Conservation (phyloP, 768 basidiomycete genomes). For the Tubosaeta sp. region DNA sequence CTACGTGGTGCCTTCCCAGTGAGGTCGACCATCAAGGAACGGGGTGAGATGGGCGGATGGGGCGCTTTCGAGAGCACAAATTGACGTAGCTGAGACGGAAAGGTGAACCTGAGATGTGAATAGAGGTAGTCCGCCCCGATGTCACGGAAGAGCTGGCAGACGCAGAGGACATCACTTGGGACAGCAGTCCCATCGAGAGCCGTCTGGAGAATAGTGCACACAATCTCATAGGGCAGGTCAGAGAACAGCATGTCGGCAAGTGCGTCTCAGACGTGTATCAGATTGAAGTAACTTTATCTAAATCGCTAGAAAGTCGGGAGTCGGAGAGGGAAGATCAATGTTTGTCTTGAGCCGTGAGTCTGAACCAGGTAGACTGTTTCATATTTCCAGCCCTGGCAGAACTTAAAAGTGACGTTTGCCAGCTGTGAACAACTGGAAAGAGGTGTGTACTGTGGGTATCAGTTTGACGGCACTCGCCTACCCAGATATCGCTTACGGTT, state of each 20-base stretch:
- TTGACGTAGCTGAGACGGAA: constrained; percentile 17
- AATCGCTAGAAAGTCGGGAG: constrained; percentile 1
- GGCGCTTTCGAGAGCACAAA: constrained; percentile 8
- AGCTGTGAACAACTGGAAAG: background rate
- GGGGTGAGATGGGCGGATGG: constrained; percentile 21
- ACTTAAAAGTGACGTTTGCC: background rate
- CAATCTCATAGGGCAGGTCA: constrained; percentile 23
- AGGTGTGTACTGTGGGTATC: background rate
- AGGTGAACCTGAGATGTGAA: constrained; percentile 23
- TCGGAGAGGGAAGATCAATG: background rate
- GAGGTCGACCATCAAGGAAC: constrained; percentile 25
- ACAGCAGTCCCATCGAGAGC: constrained; percentile 10
- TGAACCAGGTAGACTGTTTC: too few species aligned
- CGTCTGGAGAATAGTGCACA: constrained; percentile 13
- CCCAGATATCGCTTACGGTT: background rate
- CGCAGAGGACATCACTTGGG: constrained; percentile 22
- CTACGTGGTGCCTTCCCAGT: constrained; percentile 27
- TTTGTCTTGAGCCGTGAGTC: too few species aligned
- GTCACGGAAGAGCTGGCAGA: constrained; percentile 17
- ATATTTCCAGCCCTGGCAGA: background rate
- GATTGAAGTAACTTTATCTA: background rate
- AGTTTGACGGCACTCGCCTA: too few species aligned
- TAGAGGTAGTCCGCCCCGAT: constrained; percentile 23
- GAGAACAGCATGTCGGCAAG: background rate
- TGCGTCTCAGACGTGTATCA: background rate